Base-by-base conservation (phyloP, 2,329 filamentous ascomycete genomes). In the Alternaria solani region DNA sequence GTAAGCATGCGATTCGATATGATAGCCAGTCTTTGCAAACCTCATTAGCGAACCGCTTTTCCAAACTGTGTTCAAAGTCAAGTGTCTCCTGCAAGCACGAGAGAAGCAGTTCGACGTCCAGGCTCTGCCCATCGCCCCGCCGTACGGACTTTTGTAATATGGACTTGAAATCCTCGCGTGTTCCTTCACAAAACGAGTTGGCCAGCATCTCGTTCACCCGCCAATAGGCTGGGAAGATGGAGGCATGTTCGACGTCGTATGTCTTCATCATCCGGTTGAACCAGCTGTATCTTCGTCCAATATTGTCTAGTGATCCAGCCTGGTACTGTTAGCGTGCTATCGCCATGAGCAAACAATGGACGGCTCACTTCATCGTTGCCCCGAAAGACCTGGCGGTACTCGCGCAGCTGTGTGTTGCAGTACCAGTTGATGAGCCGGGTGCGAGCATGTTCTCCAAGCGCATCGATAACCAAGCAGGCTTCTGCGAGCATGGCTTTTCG, bases 251-350 rank as follows among this genome's bases (percentile, higher is more conserved):
- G 46, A 96, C 91, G 72, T 99, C 95, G 78, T 97, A 96, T 1
- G 91, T 92, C 83, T 97, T 97, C 79, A 98, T 85, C 87, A 94
- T 96, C 63, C 96, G 88, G 78, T 92, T 93, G 80, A 98, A 97
- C 95, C 95, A 99, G 6, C 94, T 91, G 77, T 98, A 99, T 65
- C 95, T 85, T 62, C 95, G 87, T 5, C 94, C 93, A 62, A 99
- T 99, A 72, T 99, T 99, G 83, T 99, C 95, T 75, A 99, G 81
- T 62, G 90, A 97, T 7, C 94, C 95, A 5, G 95, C 95, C 81
- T 79, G 38, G 32, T 32, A 5, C 51, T 18, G 25, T 49, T 55
- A 60, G 51, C 28, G 4, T 34, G 8, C 18, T 39, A 49, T 38
- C 47, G 6, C 23, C 26, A 34, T 34, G 2, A 5, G 23, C 5